Percentiles rank a stretch among this genome's conserved stretches.
phyloP scores from a whole-genome alignment of 2,329 filamentous ascomycete genomes.

The Xylaria arbuscula region DNA sequence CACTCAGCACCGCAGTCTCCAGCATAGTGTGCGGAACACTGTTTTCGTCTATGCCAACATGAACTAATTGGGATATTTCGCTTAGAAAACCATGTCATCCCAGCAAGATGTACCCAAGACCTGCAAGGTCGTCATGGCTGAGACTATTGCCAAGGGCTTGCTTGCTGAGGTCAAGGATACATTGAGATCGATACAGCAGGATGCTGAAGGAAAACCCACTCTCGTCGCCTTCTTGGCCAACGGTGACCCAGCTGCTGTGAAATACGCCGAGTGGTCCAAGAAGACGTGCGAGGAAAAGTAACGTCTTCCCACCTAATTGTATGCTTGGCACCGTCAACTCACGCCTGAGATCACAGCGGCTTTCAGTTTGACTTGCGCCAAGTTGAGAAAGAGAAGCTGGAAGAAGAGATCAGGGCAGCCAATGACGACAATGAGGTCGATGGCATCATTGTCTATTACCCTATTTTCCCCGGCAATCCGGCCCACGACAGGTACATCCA shows the following conservation, averaged over 20 bases:
- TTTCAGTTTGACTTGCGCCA: slow-evolving; percentile 88
- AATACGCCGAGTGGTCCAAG: slow-evolving; percentile 97
- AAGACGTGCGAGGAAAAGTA: slow-evolving; percentile 97
- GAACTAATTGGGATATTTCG: slow-evolving; percentile 23
- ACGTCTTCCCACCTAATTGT: slow-evolving; percentile 53
- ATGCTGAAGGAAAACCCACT: slow-evolving; percentile 69
- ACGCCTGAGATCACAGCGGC: slow-evolving; percentile 66
- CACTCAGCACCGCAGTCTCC: not conserved
- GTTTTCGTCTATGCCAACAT: not conserved
- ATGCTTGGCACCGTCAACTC: slow-evolving; percentile 30
- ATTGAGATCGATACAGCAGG: slow-evolving; percentile 75
- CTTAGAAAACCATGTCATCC: slow-evolving; percentile 53
- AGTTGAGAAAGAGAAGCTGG: slow-evolving; percentile 87
- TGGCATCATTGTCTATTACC: slow-evolving; percentile 98
- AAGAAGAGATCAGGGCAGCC: slow-evolving; percentile 86
- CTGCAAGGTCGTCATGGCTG: slow-evolving; percentile 94
- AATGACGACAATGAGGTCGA: slow-evolving; percentile 83
- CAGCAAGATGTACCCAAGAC: slow-evolving; percentile 65
- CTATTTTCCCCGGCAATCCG: slow-evolving; percentile 85
- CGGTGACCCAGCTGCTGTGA: slow-evolving; percentile 86
- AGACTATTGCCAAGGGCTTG: slow-evolving; percentile 84
- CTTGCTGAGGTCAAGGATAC: slow-evolving; percentile 82
- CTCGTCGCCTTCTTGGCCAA: slow-evolving; percentile 94
- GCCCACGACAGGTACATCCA: slow-evolving; percentile 94
- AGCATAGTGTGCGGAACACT: not conserved